These are phyloP conservation scores for Pleurotus cornucopiae DNA, from an alignment of 768 basidiomycete genomes.

Conservation along the genomic window DNA sequence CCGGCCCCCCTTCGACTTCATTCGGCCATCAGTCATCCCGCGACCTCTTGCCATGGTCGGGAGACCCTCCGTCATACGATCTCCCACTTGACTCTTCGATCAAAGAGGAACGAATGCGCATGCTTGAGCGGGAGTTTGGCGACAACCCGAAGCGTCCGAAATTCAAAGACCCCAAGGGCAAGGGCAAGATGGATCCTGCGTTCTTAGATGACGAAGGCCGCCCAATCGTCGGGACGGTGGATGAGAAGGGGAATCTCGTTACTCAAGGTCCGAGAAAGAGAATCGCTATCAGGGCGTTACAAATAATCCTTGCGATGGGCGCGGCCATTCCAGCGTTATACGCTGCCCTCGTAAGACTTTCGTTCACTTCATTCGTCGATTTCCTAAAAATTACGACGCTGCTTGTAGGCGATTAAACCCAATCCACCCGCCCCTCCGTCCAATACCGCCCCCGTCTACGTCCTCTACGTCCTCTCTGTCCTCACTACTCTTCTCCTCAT, in stretches of 20 bases:
- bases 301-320: conserved; percentile 46
- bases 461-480: conserved; percentile 55
- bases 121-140: conserved; percentile 69
- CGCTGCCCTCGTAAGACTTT: conserved; percentile 50
- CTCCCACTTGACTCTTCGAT: conserved; percentile 40
- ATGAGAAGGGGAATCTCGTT: conserved; percentile 52
- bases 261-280: conserved; percentile 64
- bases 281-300: conserved; percentile 38
- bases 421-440: conserved; percentile 51
- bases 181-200: conserved; percentile 18
- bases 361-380: not conserved
- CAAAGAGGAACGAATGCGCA: conserved; percentile 66
- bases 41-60: conserved; percentile 50
- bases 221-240: conserved; percentile 53
- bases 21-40: conserved; percentile 37
- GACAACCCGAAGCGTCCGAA: conserved; percentile 25
- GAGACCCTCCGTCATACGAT: conserved; percentile 40
- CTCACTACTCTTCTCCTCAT: conserved; percentile 46
- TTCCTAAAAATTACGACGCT: conserved; percentile 10
- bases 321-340: conserved; percentile 58
- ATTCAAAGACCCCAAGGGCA: conserved; percentile 21
- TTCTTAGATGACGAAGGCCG: conserved; percentile 43
- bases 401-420: conserved; percentile 50
- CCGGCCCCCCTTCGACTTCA: conserved; percentile 26
- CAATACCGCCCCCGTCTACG: conserved; percentile 46